Evolutionary conservation across 805 yeast genomes (phyloP), one percentile per base, ranked within the genome.

Genomic region (Suhomyces sp.): DNA sequence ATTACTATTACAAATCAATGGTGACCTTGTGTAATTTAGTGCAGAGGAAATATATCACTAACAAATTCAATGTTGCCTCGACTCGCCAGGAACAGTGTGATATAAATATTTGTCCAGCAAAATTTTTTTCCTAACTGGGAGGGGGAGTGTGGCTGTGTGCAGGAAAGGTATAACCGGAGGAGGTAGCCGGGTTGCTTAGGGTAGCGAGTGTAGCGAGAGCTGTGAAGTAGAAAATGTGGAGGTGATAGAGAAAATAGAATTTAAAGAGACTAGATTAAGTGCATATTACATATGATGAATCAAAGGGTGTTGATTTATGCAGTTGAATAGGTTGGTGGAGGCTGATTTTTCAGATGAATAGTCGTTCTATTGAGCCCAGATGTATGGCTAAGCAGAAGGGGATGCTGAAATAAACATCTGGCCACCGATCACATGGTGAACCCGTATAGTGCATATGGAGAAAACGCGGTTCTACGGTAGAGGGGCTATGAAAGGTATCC

Each of bases 51-150:
- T 17, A 9, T 10, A 38, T 17, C 41, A 15, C 41, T 36, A 36
- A 15, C 42, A 38, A 38, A 38, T 38, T 38, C 42, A 38, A 38
- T 17, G 42, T 38, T 38, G 24, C 9, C 24, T 19, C 24, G 17
- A 42, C 45, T 41, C n/a, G 46, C 31, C n/a, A 36, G 44, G 38
- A 47, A 47, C 49, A 36, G 31, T 47, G 44, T 23, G 49, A 33
- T 47, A 47, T 47, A 47, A 47, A 47, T 47, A 26, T 27, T 44
- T 42, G 47, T 47, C 26, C 44, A n/a, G 27, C 36, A 19, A 47
- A 47, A 36, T 31, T 47, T 47, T 47, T 47, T 47, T 38, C 49
- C 38, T 47, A 47, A 47, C 49, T 38, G 44, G 44, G 49, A 36
- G 49, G 24, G 42, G 36, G 15, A 4, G 15, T 1, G 5, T 6